phyloP scores from a whole-genome alignment of 2,329 filamentous ascomycete species.

The Trematosphaeria pertusa region DNA sequence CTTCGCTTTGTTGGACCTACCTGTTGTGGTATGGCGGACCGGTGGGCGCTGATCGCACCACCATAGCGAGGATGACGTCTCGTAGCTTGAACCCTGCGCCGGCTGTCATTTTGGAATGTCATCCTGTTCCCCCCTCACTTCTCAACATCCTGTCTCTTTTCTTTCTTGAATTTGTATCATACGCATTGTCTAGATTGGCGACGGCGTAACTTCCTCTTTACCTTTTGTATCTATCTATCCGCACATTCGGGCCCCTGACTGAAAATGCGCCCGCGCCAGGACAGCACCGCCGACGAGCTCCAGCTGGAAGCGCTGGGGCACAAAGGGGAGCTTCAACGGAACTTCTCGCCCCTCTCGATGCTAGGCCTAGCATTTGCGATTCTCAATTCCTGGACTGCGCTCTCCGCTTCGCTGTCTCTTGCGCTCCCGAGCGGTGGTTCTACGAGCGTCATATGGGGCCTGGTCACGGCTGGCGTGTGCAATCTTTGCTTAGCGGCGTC shows the following conservation, averaged over 20 bases:
- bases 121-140: background rate
- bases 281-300: constrained; percentile 40
- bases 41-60: background rate
- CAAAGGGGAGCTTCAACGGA: constrained; percentile 64
- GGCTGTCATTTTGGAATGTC: background rate
- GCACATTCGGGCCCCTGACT: no score
- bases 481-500: constrained; percentile 74
- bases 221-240: no score
- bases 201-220: no score
- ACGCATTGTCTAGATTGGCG: no score
- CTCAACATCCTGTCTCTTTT: background rate
- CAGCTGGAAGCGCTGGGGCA: constrained; percentile 58
- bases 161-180: background rate
- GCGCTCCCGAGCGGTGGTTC: constrained; percentile 75
- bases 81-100: no score
- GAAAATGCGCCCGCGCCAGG: constrained; percentile 27
- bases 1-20: background rate
- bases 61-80: background rate
- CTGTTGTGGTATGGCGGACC: background rate
- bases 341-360: constrained; percentile 67
- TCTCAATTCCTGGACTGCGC: constrained; percentile 68
- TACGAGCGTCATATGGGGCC: constrained; percentile 75
- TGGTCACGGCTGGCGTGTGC: constrained; percentile 63
- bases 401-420: constrained; percentile 64
- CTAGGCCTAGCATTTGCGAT: constrained; percentile 69